Evolutionary conservation across 345 rosid genomes (phyloP), one percentile per base, ranked within the genome.

Genomic region (Noccaea caerulescens): DNA sequence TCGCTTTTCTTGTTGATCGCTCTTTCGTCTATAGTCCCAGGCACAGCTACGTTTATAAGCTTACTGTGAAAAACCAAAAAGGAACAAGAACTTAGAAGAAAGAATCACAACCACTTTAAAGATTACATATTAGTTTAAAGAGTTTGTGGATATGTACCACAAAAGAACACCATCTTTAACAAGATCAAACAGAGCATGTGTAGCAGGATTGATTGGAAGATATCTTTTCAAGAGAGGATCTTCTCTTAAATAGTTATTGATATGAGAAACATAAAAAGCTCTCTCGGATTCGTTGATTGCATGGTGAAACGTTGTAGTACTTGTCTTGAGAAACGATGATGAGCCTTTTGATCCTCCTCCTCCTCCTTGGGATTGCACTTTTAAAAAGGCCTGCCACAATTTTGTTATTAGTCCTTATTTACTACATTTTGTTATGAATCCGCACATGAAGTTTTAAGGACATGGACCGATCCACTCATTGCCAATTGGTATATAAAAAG

Each of bases 21-120:
- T 71, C 98, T 80, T 74, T 90, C 97, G 56, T 90, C 95, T 64
- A 92, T 92, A 16, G 95, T 92, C 63, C 86, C 91, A 74, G 95
- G 93, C 60, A 83, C 93, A 36, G 95, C 98, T 58, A 92, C 73
- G 61, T 92, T 92, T 75, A 92, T 92, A 63, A 90, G 93, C 82
- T 88, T 92, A 75, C 96, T 92, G 85, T 70, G 20, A 34, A 41
- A 59, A 64, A 36, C 55, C 30, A 3, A 27, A 44, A 55, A 55
- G 6, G 10, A 44, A 45, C 54, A 44, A 37, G 32, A 7, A 18
- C 0, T 3, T 27, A 25, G 27, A 25, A 25, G 30, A 3, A 27
- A 9, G 13, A n/a, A 30, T 27, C n/a, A 56, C 3, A 42, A 42
- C 25, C n/a, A 57, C 8, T 44, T 1, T 18, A 56, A 14, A 6